A percentile compares a stretch with the other conserved stretches of the same genome.
These are phyloP conservation scores for Bifiguratus adelaidae DNA, from an alignment of 192 early-diverging fungal species.

Conservation along the genomic window DNA sequence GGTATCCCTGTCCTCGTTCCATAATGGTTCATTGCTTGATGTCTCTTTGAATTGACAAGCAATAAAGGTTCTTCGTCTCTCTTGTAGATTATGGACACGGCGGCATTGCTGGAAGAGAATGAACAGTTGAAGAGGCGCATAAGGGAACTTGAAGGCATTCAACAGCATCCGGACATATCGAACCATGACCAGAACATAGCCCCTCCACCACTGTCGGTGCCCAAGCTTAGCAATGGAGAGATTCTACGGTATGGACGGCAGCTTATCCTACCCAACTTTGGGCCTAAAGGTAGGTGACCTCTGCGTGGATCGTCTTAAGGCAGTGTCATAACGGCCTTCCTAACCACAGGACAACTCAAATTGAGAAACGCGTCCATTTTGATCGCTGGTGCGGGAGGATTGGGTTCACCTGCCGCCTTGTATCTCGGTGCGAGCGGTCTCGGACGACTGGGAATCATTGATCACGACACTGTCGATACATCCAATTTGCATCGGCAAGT, in stretches of 20 bases:
- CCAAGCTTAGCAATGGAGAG: constrained; percentile 49
- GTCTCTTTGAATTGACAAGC: too few relatives aligned
- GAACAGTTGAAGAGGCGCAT: constrained; percentile 2
- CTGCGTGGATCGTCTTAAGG: neutral
- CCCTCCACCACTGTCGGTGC: constrained; percentile 10
- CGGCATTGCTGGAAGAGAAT: constrained; percentile 8
- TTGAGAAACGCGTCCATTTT: constrained; percentile 67
- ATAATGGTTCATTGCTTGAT: too few relatives aligned
- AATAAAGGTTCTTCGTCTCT: too few relatives aligned
- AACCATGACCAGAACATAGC: neutral
- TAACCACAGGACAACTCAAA: constrained; percentile 54
- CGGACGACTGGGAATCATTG: constrained; percentile 80
- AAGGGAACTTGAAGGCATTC: constrained; percentile 4
- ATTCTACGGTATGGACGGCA: constrained; percentile 80
- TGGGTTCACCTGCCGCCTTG: constrained; percentile 78
- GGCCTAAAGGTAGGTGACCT: constrained; percentile 38
- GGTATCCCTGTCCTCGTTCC: too few relatives aligned
- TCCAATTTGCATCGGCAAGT: constrained; percentile 95
- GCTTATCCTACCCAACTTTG: constrained; percentile 72
- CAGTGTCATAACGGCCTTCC: too few relatives aligned
- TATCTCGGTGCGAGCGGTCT: constrained; percentile 88
- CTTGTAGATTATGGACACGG: too few relatives aligned
- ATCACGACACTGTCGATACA: constrained; percentile 84
- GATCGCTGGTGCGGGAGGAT: constrained; percentile 90
- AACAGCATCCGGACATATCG: neutral